Base-by-base conservation (phyloP, 176 grass and related monocot genomes). In the Musa troglodytarum region DNA sequence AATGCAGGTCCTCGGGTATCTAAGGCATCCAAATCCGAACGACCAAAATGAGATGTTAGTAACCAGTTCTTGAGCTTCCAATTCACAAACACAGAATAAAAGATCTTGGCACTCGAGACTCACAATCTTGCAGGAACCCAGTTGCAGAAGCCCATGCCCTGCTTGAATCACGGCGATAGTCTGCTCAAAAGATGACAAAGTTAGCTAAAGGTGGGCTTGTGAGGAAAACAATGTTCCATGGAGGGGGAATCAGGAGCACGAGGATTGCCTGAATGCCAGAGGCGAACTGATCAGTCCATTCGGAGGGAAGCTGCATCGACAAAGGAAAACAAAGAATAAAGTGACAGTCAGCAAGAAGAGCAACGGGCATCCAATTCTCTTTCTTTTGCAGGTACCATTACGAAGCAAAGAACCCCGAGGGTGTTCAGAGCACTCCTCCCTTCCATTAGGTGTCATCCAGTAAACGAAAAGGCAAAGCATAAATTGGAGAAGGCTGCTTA, bases 161-260 rank as follows among this genome's bases (percentile, higher is more conserved):
- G 91, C 96, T 92, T 99, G 96, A 83, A 99, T 99, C 66, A 99
- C 96, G 1, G 96, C 88, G 77, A 99, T 99, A 56, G 96, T 99
- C 96, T n/a, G 52, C 20, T 14, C 3, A 69, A 74, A 53, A 62
- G 52, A 16, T 8, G 34, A 43, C 34, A 6, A 43, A 43, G 34
- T 43, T 43, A 43, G 4, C 4, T 43, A 43, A 43, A 6, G 0
- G 34, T 43, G 4, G 3, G 4, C 4, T 43, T 5, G 4, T 6
- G 34, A 43, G 34, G 34, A 43, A 43, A 6, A 43, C 34, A 43
- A 43, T 43, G 34, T 43, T 43, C 34, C 34, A 5, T 43, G 34
- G 34, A 4, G 68, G 15, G 22, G 11, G 20, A 20, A 74, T 8
- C 10, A 57, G 58, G 62, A 54, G 9, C 54, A 50, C 1, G 50